Base-by-base conservation (phyloP, 306 rosid species). In the Albizia julibrissin region DNA sequence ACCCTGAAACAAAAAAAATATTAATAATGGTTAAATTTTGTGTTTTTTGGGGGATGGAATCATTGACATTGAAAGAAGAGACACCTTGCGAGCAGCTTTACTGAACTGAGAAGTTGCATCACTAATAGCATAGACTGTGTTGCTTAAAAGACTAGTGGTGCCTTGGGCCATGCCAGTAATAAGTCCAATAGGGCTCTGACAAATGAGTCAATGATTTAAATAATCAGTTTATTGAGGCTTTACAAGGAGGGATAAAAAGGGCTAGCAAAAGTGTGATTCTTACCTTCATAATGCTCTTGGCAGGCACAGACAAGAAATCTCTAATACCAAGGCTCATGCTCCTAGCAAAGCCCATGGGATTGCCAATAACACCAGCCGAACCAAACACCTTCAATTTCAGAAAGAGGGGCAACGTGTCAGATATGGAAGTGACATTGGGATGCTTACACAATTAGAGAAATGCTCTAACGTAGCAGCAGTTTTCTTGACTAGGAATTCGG, bases 311-410 rank as follows among this genome's bases (percentile, higher is more conserved):
- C 76, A 95, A 83, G 89, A 95, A 95, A 82, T 95, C 98, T 86
- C 89, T 90, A 54, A 95, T 89, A 66, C 99, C 98, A 76, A 89
- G 91, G 78, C 98, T 97, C 85, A 95, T 76, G 83, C 94, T 92
- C 89, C 99, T 85, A 47, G 97, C 99, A 88, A 95, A 95, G 74
- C 98, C 97, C 95, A 95, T 87, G 77, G 99, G 98, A 88, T 93
- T 95, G 79, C 99, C 99, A 85, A 95, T 93, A 52, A 95, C 97
- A 88, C 99, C 99, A 61, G 99, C 98, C 62, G 98, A 95, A 77
- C 99, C 99, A 81, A 95, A 91, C 83, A 93, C 89, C 99, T 95
- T 87, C 85, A 86, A 46, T 79, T 86, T 84, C 67, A 76, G 56
- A 79, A 84, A 74, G 79, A 59, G 78, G 76, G 72, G 46, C 33